A percentile compares a stretch with the other conserved stretches of the same genome.
These are phyloP conservation scores for Dianthus caryophyllus DNA, from an alignment of 148 eudicot species.

Conservation along the genomic window DNA sequence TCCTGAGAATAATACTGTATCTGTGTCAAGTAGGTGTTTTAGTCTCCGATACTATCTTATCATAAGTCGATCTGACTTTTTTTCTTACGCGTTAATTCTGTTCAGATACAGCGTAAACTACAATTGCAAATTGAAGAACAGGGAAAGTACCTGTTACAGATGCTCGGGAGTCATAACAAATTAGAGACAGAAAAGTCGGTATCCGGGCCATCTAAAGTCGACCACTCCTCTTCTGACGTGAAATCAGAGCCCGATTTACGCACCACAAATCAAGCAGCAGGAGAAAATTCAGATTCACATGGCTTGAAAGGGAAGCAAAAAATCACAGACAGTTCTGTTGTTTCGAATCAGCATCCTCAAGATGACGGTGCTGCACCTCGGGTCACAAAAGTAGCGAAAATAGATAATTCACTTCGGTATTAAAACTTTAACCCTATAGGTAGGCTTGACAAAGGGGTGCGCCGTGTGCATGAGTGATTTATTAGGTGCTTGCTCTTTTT, in stretches of 20 bases:
- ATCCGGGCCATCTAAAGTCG: conserved; percentile 16
- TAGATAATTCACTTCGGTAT: conserved; percentile 23
- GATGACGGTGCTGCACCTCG: conserved; percentile 20
- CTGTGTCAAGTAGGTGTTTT: no score
- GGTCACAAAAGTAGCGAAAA: conserved; percentile 39
- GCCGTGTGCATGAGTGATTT: no score
- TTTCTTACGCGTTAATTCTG: neutral
- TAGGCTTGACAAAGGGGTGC: no score
- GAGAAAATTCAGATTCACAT: conserved; percentile 14
- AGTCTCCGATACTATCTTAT: neutral
- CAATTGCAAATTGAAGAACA: conserved; percentile 52
- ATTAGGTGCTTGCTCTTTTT: no score
- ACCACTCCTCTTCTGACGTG: conserved; percentile 13
- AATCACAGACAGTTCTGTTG: conserved; percentile 1
- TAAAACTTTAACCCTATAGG: neutral
- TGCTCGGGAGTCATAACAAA: conserved; percentile 48
- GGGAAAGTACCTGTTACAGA: conserved; percentile 42
- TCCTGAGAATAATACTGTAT: no score
- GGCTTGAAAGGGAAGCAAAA: conserved; percentile 20
- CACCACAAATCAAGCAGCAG: conserved; percentile 5
- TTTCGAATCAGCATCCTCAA: conserved; percentile 12
- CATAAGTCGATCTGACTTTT: neutral
- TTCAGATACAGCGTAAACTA: conserved; percentile 32
- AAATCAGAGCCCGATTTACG: neutral
- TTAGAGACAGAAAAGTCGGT: conserved; percentile 25